These are phyloP conservation scores for Ogataea saltuana DNA, from an alignment of 805 yeast species.

Conservation along the genomic window DNA sequence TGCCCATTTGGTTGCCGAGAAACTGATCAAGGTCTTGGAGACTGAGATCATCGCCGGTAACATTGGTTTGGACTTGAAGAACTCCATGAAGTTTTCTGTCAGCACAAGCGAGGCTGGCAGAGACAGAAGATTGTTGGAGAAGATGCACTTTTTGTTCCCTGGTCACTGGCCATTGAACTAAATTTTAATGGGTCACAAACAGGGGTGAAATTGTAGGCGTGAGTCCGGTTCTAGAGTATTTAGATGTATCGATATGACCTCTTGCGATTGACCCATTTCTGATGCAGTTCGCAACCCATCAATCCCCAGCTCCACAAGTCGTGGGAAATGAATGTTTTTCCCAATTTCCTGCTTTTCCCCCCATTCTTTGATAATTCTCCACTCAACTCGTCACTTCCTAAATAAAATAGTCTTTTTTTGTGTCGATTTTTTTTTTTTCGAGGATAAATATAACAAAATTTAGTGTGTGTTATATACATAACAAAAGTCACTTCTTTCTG, in stretches of 20 bases:
- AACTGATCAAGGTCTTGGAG: constrained; percentile 66
- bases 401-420: constrained; percentile 1
- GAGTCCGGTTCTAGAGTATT: neutral
- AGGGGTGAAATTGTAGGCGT: no score
- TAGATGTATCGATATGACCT: neutral
- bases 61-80: constrained; percentile 70
- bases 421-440: neutral
- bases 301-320: no score
- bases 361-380: no score
- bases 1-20: constrained; percentile 76
- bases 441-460: neutral
- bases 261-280: no score
- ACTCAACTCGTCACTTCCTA: no score
- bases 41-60: constrained; percentile 56
- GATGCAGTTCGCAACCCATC: no score
- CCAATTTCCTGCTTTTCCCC: no score
- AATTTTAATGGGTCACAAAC: neutral
- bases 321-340: no score
- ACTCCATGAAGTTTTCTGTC: constrained; percentile 78
- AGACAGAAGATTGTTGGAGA: constrained; percentile 68
- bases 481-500: no score
- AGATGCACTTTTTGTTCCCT: constrained; percentile 86
- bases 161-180: constrained; percentile 69
- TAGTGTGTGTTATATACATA: constrained; percentile 1
- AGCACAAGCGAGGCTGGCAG: constrained; percentile 76